Base-by-base conservation (phyloP, 2,329 filamentous ascomycete genomes). In the Zymoseptoria passerinii region DNA sequence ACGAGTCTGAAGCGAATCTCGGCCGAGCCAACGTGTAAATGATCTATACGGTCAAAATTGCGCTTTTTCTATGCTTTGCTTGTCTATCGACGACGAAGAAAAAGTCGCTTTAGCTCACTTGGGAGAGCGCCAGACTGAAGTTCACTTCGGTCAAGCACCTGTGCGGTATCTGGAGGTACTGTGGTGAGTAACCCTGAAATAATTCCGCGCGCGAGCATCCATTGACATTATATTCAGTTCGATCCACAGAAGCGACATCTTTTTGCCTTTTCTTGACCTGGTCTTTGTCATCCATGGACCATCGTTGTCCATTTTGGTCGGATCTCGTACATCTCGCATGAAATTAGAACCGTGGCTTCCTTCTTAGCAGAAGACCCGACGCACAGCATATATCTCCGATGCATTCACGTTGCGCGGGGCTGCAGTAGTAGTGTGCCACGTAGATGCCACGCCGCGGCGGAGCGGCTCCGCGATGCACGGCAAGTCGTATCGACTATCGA, bases 81-180 rank as follows among this genome's bases (percentile, higher is more conserved):
- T 44, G 35, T 16, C 35, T 44, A 7, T 6, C 10, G 35, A 44
- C 16, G 35, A 4, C 13, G 35, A 44, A 23, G 35, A 5, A 16
- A 44, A 50, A 50, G 58, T 60, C 58, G 59, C 59, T 56, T 61
- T 62, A 62, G 60, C 57, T 59, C 60, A 62, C 60, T 62, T 62
- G 60, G 60, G 60, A 62, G 60, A 62, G 60, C 60, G 60, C 60
- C 57, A 61, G 59, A 61, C 59, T 61, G 59, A 61, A 61, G 59
- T 61, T 27, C 16, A 62, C 60, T 62, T 57, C 19, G 49, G 60
- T 62, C 20, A 52, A 27, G 53, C 52, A 52, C 44, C 23, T 61
- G 60, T 62, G 60, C 60, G 60, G 60, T 62, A 62, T 62, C 60
- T 62, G 60, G 60, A 62, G 60, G 58, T 62, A 62, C 60, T 62